Evolutionary conservation across 2,329 filamentous ascomycete species (phyloP).

Genomic region (Diaporthe caulivora): DNA sequence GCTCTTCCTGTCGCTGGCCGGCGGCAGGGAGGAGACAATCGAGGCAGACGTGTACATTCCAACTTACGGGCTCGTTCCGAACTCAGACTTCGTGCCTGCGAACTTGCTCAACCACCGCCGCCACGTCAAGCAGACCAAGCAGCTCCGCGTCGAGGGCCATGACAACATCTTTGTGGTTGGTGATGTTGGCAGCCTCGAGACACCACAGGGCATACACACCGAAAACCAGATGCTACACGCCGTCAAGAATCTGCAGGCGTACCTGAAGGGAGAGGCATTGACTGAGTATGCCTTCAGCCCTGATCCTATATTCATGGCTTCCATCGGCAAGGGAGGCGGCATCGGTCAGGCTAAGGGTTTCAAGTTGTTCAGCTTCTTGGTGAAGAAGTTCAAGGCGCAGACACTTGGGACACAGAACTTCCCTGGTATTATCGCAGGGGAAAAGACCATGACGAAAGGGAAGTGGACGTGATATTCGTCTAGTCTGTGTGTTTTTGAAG

Average conservation of each 20-base stretch:
- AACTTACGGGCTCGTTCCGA: slow-evolving; percentile 58
- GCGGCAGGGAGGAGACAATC: slow-evolving; percentile 48
- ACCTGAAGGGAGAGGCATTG: slow-evolving; percentile 38
- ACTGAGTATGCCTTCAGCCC: slow-evolving; percentile 40
- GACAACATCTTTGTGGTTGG: slow-evolving; percentile 48
- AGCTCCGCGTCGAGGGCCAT: slow-evolving; percentile 45
- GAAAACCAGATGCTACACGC: slow-evolving; percentile 44
- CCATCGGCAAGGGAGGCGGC: slow-evolving; percentile 45
- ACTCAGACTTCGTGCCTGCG: slow-evolving; percentile 52
- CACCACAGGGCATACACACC: slow-evolving; percentile 40
- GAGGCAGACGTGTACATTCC: slow-evolving; percentile 60
- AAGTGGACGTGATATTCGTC: slow-evolving; percentile 37
- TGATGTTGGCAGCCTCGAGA: slow-evolving; percentile 47
- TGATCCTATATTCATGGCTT: slow-evolving; percentile 41
- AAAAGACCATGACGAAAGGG: slow-evolving; percentile 38
- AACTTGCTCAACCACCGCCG: slow-evolving; percentile 45
- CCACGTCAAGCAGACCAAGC: slow-evolving; percentile 43
- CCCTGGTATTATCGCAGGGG: slow-evolving; percentile 38
- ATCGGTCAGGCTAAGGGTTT: slow-evolving; percentile 46
- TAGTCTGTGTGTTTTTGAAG: background rate
- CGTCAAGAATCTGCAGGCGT: slow-evolving; percentile 43
- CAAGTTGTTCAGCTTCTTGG: slow-evolving; percentile 42
- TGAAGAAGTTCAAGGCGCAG: slow-evolving; percentile 44
- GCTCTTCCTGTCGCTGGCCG: slow-evolving; percentile 7
- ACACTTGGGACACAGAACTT: slow-evolving; percentile 43